These are phyloP conservation scores for Plantago lanceolata DNA, from an alignment of 305 asterid genomes.

Conservation along the genomic window DNA sequence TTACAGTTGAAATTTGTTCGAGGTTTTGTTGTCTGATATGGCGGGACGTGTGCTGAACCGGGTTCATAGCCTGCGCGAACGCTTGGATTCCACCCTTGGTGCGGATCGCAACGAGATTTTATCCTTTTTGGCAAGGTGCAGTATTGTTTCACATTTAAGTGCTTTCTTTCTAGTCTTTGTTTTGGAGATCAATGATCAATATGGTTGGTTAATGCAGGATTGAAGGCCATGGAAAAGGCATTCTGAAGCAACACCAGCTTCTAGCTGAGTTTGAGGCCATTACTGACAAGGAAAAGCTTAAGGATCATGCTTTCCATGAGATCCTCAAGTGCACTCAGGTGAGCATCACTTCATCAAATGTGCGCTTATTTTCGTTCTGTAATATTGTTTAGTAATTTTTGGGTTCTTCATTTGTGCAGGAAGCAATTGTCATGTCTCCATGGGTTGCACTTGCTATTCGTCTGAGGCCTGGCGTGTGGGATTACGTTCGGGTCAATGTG, in stretches of 20 bases:
- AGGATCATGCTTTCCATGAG: constrained; percentile 72
- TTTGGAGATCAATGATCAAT: background rate
- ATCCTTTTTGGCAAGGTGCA: constrained; percentile 62
- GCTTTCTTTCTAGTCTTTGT: background rate
- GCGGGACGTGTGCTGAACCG: constrained; percentile 85
- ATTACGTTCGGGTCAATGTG: constrained; percentile 68
- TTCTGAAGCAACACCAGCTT: constrained; percentile 82
- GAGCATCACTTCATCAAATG: background rate
- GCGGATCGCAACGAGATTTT: constrained; percentile 74
- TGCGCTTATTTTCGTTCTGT: background rate
- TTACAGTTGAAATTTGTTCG: constrained; percentile 37
- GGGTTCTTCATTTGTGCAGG: constrained; percentile 33
- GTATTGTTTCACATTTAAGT: background rate
- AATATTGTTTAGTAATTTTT: background rate
- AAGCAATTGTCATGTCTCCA: constrained; percentile 85
- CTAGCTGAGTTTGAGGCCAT: constrained; percentile 76
- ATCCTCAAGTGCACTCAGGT: constrained; percentile 89
- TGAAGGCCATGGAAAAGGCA: constrained; percentile 87
- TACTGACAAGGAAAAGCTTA: constrained; percentile 45
- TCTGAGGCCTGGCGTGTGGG: constrained; percentile 94
- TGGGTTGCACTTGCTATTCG: constrained; percentile 98
- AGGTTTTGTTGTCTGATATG: constrained; percentile 37
- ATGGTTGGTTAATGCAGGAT: constrained; percentile 36
- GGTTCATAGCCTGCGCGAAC: constrained; percentile 92
- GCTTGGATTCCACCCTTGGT: constrained; percentile 75